phyloP scores from a whole-genome alignment of 2,329 filamentous ascomycete species.

The Stachybotrys chlorohalonatus region DNA sequence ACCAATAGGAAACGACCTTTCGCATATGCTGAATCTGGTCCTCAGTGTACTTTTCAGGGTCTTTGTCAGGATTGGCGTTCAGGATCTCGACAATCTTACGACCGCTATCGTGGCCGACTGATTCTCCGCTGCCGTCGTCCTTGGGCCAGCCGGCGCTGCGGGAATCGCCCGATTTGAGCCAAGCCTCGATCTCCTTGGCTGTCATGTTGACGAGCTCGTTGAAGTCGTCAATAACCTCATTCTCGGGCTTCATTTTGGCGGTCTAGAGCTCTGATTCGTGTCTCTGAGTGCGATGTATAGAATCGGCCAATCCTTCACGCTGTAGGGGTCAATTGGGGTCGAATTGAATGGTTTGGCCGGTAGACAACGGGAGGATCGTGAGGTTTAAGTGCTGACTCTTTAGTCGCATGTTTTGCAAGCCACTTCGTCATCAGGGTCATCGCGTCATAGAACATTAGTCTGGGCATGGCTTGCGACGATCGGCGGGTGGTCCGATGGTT shows the following conservation, averaged over 20 bases:
- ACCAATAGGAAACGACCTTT: slow-evolving; percentile 53
- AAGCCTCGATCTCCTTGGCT: slow-evolving; percentile 48
- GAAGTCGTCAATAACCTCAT: slow-evolving; percentile 43
- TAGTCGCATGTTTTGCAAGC: background rate
- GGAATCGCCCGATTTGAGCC: slow-evolving; percentile 52
- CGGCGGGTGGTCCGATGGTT: background rate
- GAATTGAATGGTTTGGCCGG: too few relatives aligned
- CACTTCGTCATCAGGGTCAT: background rate
- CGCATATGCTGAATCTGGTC: slow-evolving; percentile 50
- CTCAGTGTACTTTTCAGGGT: slow-evolving; percentile 46
- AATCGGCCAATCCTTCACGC: too few relatives aligned
- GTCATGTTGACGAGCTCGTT: slow-evolving; percentile 60
- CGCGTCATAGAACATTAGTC: background rate
- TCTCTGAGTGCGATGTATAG: background rate
- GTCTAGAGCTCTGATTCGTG: background rate
- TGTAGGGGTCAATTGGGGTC: too few relatives aligned
- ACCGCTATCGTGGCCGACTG: slow-evolving; percentile 54
- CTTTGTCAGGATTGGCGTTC: slow-evolving; percentile 50
- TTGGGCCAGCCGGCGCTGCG: slow-evolving; percentile 51
- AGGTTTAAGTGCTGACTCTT: background rate
- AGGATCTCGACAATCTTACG: slow-evolving; percentile 56
- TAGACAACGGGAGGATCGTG: too few relatives aligned
- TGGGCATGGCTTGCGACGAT: background rate
- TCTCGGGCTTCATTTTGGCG: slow-evolving; percentile 12
- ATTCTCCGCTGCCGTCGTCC: slow-evolving; percentile 48